Evolutionary conservation across 768 basidiomycete genomes (phyloP).

Genomic region (Kwoniella newhampshirensis): DNA sequence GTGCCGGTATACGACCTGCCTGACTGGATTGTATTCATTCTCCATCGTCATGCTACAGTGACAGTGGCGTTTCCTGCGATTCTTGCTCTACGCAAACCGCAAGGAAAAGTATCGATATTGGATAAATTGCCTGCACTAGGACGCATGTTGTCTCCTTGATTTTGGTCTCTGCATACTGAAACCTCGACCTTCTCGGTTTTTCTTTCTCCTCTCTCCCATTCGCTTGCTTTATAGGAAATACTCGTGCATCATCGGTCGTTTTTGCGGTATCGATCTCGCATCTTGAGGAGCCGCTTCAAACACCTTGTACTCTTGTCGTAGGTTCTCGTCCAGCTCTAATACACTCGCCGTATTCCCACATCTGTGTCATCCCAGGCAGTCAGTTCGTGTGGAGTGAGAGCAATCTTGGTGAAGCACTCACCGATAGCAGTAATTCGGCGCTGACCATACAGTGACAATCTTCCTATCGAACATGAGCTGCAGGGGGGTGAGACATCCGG

Average conservation of each 20-base stretch:
- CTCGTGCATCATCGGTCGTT: conserved; percentile 53
- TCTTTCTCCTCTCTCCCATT: too few species aligned
- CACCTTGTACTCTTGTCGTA: conserved; percentile 85
- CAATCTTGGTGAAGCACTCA: too few species aligned
- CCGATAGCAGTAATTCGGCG: conserved; percentile 98
- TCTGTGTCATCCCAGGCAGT: conserved; percentile 55
- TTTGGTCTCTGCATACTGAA: too few species aligned
- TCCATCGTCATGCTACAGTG: too few species aligned
- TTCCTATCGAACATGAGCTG: conserved; percentile 86
- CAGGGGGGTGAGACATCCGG: neutral
- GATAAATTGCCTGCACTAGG: too few species aligned
- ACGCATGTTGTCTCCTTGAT: too few species aligned
- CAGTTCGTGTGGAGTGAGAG: neutral
- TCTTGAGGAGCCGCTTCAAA: conserved; percentile 78
- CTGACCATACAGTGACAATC: conserved; percentile 97
- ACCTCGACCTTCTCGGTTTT: too few species aligned
- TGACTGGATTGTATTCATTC: too few species aligned
- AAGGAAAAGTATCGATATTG: too few species aligned
- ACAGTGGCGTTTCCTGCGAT: too few species aligned
- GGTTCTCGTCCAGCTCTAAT: conserved; percentile 86
- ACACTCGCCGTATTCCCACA: conserved; percentile 94
- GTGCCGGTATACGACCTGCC: too few species aligned
- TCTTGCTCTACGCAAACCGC: too few species aligned
- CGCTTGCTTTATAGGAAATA: conserved; percentile 49
- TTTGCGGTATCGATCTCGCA: conserved; percentile 52